Evolutionary conservation across 768 basidiomycete species (phyloP).

Genomic region (Kwoniella botswanensis): DNA sequence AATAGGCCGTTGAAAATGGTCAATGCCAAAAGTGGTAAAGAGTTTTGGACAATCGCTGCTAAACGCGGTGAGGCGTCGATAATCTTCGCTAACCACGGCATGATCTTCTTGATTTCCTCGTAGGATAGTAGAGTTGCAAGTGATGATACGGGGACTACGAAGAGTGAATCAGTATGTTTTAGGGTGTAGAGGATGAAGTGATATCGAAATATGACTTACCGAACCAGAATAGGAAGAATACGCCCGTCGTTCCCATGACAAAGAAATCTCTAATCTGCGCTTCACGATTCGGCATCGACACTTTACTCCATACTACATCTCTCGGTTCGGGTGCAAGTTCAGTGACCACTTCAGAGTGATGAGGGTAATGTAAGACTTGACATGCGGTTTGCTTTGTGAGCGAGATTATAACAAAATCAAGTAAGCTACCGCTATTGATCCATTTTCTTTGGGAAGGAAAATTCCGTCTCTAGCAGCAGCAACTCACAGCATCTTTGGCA

Average conservation of each 20-base stretch:
- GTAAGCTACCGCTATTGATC: too few relatives aligned
- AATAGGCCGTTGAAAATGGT: constrained; percentile 85
- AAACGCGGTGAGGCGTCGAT: constrained; percentile 74
- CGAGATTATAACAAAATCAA: background rate
- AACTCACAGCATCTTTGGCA: constrained; percentile 83
- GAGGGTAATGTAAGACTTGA: constrained; percentile 77
- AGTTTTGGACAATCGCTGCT: constrained; percentile 89
- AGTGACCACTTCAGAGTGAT: constrained; percentile 70
- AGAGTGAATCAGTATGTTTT: constrained; percentile 8
- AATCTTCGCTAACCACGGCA: constrained; percentile 83
- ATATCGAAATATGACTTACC: constrained; percentile 33
- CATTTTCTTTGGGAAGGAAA: too few relatives aligned
- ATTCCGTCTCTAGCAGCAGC: background rate
- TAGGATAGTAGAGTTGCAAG: constrained; percentile 88
- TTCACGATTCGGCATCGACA: constrained; percentile 69
- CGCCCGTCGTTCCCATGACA: constrained; percentile 70
- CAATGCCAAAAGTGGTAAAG: constrained; percentile 86
- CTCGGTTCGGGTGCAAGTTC: constrained; percentile 87
- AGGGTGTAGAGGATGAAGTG: background rate
- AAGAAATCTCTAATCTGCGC: constrained; percentile 72
- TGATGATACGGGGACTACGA: constrained; percentile 76
- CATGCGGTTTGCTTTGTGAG: constrained; percentile 73
- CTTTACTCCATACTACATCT: constrained; percentile 93
- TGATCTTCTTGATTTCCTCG: constrained; percentile 84
- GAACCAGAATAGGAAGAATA: constrained; percentile 88